A percentile compares a stretch with the other conserved stretches of the same genome.
phyloP scores from a whole-genome alignment of 257 asterid species.

The Haberlea rhodopensis region DNA sequence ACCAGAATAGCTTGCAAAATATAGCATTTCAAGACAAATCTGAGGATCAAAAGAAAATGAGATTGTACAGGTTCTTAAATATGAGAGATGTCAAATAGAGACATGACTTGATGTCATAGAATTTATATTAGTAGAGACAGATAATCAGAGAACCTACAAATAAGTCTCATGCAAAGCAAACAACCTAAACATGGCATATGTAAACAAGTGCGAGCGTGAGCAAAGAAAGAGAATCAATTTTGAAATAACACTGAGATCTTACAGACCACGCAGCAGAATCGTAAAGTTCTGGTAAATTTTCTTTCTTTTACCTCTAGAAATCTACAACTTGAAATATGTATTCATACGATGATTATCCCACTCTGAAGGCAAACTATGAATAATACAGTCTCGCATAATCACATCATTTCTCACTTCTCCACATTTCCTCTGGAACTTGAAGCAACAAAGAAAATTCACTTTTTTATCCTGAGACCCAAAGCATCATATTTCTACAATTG shows the following conservation, averaged over 20 bases:
- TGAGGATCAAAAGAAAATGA: conserved; percentile 32
- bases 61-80: background rate
- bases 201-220: too few relatives aligned
- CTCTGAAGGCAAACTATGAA: background rate
- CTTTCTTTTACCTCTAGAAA: background rate
- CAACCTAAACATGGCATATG: too few relatives aligned
- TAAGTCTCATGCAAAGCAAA: too few relatives aligned
- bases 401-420: conserved; percentile 5
- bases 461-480: background rate
- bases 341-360: too few relatives aligned
- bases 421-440: background rate
- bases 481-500: background rate
- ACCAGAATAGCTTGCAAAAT: conserved; percentile 92
- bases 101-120: too few relatives aligned
- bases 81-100: too few relatives aligned
- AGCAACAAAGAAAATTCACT: background rate
- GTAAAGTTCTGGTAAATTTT: background rate
- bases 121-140: too few relatives aligned
- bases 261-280: too few relatives aligned
- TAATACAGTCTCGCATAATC: background rate
- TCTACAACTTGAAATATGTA: too few relatives aligned
- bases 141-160: too few relatives aligned
- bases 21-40: conserved; percentile 92
- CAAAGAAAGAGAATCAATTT: too few relatives aligned
- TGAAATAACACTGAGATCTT: too few relatives aligned